phyloP scores from a whole-genome alignment of 495 filamentous ascomycete genomes.

The Saxophila tyrrhenica region DNA sequence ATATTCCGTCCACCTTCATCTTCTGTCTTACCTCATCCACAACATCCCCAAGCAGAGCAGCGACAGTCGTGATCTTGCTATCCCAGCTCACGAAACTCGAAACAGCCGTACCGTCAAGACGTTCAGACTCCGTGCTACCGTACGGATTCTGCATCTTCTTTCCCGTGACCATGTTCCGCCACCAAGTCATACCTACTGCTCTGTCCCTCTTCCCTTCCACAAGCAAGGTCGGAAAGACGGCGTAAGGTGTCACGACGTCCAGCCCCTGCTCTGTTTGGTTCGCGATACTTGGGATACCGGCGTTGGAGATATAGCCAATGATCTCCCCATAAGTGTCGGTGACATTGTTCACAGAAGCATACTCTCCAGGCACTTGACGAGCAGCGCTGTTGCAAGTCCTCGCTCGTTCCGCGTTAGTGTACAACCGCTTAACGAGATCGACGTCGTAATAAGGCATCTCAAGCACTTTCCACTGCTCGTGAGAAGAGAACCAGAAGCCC shows the following conservation, averaged over 20 bases:
- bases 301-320: constrained; percentile 28
- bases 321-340: constrained; percentile 19
- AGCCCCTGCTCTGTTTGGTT: constrained; percentile 29
- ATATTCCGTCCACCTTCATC: constrained; percentile 29
- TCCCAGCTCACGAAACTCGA: constrained; percentile 31
- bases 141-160: constrained; percentile 33
- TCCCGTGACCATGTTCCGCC: constrained; percentile 31
- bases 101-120: constrained; percentile 26
- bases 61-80: constrained; percentile 31
- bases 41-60: constrained; percentile 27
- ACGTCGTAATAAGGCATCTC: constrained; percentile 32
- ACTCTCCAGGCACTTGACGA: constrained; percentile 27
- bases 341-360: constrained; percentile 30
- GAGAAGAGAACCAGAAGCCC: constrained; percentile 30
- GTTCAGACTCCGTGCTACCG: constrained; percentile 29
- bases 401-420: constrained; percentile 26
- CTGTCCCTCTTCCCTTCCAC: constrained; percentile 19
- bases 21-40: constrained; percentile 22
- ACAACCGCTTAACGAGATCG: constrained; percentile 24
- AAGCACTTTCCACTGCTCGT: constrained; percentile 32
- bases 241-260: constrained; percentile 29
- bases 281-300: constrained; percentile 26
- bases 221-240: constrained; percentile 26
- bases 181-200: constrained; percentile 30
- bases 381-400: constrained; percentile 31